Percentiles rank a stretch among this genome's conserved stretches.
These are phyloP conservation scores for Chrysoporthe puriensis DNA, from an alignment of 2,329 filamentous ascomycete genomes.

Conservation along the genomic window DNA sequence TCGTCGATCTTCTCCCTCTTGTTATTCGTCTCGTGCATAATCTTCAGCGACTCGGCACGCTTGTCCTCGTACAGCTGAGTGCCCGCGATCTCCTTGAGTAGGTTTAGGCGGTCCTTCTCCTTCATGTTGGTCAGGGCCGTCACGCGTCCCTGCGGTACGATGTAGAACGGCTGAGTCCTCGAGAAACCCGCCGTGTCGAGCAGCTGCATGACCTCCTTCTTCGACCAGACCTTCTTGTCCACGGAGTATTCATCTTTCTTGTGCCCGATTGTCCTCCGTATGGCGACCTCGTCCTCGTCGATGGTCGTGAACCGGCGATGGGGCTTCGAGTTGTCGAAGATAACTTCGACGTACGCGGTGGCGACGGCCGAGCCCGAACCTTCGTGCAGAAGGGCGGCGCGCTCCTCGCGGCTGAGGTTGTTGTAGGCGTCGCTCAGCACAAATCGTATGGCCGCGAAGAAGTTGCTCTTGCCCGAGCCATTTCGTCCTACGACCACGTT, in stretches of 20 bases:
- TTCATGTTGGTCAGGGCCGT: conserved; percentile 99
- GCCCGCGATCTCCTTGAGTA: conserved; percentile 97
- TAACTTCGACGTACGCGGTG: conserved; percentile 99
- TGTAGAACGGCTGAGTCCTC: conserved; percentile 97
- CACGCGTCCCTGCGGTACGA: conserved; percentile 95
- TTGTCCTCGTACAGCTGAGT: conserved; percentile 96
- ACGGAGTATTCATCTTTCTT: conserved; percentile 99
- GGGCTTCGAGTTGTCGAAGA: conserved; percentile 86
- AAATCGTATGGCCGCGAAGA: conserved; percentile 98
- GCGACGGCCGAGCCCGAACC: conserved; percentile 97
- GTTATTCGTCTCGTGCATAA: conserved; percentile 95
- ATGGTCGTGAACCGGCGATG: conserved; percentile 92
- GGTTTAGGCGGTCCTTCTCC: conserved; percentile 83
- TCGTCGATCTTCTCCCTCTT: conserved; percentile 95
- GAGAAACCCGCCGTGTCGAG: conserved; percentile 97
- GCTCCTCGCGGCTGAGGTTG: conserved; percentile 93
- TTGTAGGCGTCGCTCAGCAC: conserved; percentile 98
- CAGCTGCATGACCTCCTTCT: conserved; percentile 91
- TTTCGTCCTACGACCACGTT: conserved; percentile 99
- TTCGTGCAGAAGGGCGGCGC: conserved; percentile 94
- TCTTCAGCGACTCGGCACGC: conserved; percentile 88
- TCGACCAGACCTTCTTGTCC: conserved; percentile 94
- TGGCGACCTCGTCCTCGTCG: conserved; percentile 78
- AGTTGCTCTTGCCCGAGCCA: conserved; percentile 99
- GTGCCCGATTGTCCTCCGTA: conserved; percentile 91